Evolutionary conservation across 306 rosid genomes (phyloP), one percentile per base, ranked within the genome.

Genomic region (Echinosophora koreensis): DNA sequence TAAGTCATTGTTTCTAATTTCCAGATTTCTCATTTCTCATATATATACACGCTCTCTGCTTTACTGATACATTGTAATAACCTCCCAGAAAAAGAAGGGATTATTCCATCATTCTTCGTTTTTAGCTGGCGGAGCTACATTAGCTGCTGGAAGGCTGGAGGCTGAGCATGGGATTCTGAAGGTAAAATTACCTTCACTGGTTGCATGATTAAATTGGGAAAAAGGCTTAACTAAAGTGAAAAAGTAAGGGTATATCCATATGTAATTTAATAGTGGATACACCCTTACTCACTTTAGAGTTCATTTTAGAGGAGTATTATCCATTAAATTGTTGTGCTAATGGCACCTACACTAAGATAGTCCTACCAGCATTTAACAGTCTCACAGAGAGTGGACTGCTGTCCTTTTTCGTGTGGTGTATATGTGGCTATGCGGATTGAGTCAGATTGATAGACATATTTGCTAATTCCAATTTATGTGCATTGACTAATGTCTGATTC

Each of bases 101-200:
- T 52, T 54, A 5, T 91, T 93, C 77, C 98, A 93, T 77, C 98
- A 91, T 88, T 93, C 98, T 42, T 87, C 96, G 39, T 93, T 93
- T 87, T 86, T 93, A 86, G 98, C 98, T 42, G 98, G 98, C 30
- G 97, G 94, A 75, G 92, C 89, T 61, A 89, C 99, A 5, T 51
- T 90, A 77, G 97, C 97, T 69, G 97, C 97, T 4, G 99, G 99
- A 80, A 85, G 99, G 83, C 89, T 95, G 12, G 94, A 57, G 62
- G 94, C 83, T 12, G 90, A 87, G 73, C 35, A 78, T 9, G 99
- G 99, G 54, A 60, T 83, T 82, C 82, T 95, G 30, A 91, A 95
- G 97, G 99, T 92, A 87, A 16, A 66, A 35, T 66, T 55, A 46
- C 46, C 28, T 73, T 56, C 64, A 17, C 13, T 51, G 30, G 56